A percentile compares a stretch with the other conserved stretches of the same genome.
phyloP scores from a whole-genome alignment of 768 basidiomycete genomes.

The Leccinellum luteum region DNA sequence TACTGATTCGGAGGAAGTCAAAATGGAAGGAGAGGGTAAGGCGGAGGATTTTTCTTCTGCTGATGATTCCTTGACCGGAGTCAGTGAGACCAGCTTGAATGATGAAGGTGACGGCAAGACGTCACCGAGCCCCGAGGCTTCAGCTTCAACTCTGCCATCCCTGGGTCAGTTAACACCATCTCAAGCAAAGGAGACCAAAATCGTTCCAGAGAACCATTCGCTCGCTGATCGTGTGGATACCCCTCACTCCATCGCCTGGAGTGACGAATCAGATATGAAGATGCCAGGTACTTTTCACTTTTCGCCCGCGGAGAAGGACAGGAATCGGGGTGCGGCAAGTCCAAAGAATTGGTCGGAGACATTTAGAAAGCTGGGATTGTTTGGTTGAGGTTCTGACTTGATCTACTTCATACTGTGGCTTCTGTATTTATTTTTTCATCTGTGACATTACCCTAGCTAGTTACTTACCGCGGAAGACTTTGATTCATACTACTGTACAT shows the following conservation, averaged over 20 bases:
- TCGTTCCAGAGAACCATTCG: neutral
- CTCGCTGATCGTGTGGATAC: slow-evolving; percentile 3
- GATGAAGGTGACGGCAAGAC: neutral
- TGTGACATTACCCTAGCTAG: neutral
- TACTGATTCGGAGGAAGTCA: slow-evolving; percentile 27
- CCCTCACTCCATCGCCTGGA: slow-evolving; percentile 3
- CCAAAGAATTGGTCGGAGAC: slow-evolving; percentile 20
- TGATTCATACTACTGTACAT: no score
- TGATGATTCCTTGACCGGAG: slow-evolving; percentile 20
- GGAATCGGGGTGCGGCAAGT: neutral
- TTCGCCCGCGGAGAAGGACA: slow-evolving; percentile 8
- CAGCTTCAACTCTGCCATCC: neutral
- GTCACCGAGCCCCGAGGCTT: slow-evolving; percentile 1
- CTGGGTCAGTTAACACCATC: slow-evolving; percentile 1
- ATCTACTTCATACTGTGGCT: slow-evolving; percentile 3
- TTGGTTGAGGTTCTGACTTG: slow-evolving; percentile 6
- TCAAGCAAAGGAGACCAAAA: neutral
- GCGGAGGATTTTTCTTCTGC: slow-evolving; percentile 18
- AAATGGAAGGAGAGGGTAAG: slow-evolving; percentile 23
- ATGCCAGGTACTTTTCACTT: slow-evolving; percentile 57
- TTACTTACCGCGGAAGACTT: no score
- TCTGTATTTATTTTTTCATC: neutral
- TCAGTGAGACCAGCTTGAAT: slow-evolving; percentile 15
- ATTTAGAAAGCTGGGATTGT: slow-evolving; percentile 26
- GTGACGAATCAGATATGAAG: slow-evolving; percentile 33